Conservation (phyloP, 345 rosid species). For the Euclidium syriacum region DNA sequence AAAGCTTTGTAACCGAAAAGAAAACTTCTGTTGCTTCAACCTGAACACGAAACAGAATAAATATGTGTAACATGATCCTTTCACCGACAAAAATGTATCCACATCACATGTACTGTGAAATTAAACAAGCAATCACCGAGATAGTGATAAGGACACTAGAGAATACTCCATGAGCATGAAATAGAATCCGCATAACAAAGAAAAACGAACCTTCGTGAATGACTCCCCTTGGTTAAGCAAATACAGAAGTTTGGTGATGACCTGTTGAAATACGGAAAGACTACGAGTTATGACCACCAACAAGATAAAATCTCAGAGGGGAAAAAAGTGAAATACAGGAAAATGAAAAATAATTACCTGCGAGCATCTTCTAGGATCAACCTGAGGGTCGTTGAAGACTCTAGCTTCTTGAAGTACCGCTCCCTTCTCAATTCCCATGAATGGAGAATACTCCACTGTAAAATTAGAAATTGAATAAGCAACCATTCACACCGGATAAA, state of each 20-base stretch:
- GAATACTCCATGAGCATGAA: background rate
- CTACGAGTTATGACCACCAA: slow-evolving; percentile 4
- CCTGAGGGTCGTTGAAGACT: slow-evolving; percentile 96
- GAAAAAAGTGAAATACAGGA: background rate
- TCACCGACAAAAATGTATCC: background rate
- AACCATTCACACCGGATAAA: slow-evolving; percentile 7
- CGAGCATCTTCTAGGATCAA: slow-evolving; percentile 95
- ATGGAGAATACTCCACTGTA: slow-evolving; percentile 86
- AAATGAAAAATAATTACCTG: slow-evolving; percentile 49
- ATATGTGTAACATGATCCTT: background rate
- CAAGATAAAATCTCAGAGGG: background rate
- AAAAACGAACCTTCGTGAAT: slow-evolving; percentile 67
- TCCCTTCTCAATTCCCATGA: slow-evolving; percentile 93
- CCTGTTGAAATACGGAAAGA: slow-evolving; percentile 39
- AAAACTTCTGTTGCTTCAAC: slow-evolving; percentile 92
- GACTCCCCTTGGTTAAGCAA: slow-evolving; percentile 94
- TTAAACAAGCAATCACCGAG: too few relatives aligned
- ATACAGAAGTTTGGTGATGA: slow-evolving; percentile 90
- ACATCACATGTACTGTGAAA: background rate
- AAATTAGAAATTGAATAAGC: background rate
- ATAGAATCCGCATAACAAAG: background rate
- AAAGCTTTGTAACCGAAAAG: slow-evolving; percentile 94
- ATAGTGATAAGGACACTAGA: background rate
- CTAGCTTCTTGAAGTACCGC: slow-evolving; percentile 98
- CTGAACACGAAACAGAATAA: slow-evolving; percentile 34